A percentile compares a stretch with the other conserved stretches of the same genome.
phyloP scores from a whole-genome alignment of 2,329 filamentous ascomycete genomes.

The Zalaria sp. region DNA sequence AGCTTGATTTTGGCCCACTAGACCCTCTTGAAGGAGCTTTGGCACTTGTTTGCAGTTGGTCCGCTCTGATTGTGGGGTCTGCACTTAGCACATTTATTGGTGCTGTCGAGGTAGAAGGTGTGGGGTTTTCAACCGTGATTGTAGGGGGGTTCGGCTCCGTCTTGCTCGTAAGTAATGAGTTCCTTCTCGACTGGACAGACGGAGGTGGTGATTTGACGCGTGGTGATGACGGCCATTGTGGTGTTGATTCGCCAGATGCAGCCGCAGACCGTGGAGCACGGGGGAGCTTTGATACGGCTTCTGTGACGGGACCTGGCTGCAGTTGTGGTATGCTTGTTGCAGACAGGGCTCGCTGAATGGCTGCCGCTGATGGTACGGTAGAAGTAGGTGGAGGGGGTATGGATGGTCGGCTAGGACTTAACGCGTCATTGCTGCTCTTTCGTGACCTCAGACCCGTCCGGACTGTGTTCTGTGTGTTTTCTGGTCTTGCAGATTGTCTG shows the following conservation, averaged over 20 bases:
- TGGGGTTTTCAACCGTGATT: conserved; percentile 31
- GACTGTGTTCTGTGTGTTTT: conserved; percentile 9
- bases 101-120: conserved; percentile 23
- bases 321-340: conserved; percentile 54
- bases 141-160: conserved; percentile 26
- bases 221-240: conserved; percentile 65
- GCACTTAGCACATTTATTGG: conserved; percentile 12
- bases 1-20: conserved; percentile 13
- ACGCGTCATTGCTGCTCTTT: conserved; percentile 29
- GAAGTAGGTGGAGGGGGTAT: conserved; percentile 19
- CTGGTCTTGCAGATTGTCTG: conserved; percentile 13
- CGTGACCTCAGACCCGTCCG: conserved; percentile 20
- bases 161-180: conserved; percentile 27
- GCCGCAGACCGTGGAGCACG: conserved; percentile 43
- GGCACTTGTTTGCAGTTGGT: conserved; percentile 17
- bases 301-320: conserved; percentile 39
- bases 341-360: conserved; percentile 54
- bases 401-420: conserved; percentile 24
- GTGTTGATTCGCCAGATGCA: conserved; percentile 32
- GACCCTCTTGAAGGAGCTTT: conserved; percentile 25
- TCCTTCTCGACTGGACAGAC: conserved; percentile 27
- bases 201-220: conserved; percentile 66
- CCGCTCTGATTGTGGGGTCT: conserved; percentile 21
- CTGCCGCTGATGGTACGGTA: conserved; percentile 44
- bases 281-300: conserved; percentile 46